These are phyloP conservation scores for Coniochaeta sp. DNA, from an alignment of 2,329 filamentous ascomycete genomes.

Conservation along the genomic window DNA sequence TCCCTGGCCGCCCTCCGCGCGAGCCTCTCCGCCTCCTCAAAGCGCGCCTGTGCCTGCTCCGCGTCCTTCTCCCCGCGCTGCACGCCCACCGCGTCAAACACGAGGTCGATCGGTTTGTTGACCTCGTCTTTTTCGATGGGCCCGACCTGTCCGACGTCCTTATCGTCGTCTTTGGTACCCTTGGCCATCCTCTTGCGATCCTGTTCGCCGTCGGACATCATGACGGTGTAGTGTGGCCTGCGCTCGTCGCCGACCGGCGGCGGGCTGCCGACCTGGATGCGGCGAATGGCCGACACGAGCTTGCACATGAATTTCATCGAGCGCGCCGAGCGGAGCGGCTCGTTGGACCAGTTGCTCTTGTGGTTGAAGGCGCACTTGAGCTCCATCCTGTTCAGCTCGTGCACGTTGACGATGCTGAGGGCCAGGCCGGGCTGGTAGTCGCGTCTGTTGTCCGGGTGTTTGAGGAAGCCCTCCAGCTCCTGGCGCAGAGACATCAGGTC, in stretches of 20 bases:
- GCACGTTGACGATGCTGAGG: conserved; percentile 54
- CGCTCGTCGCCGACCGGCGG: not conserved
- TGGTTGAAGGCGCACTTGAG: conserved; percentile 55
- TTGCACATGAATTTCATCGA: conserved; percentile 71
- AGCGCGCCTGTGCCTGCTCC: not conserved
- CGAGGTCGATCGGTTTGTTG: not conserved
- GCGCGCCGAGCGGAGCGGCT: conserved; percentile 59
- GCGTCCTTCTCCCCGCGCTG: not conserved
- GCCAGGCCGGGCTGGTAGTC: conserved; percentile 59
- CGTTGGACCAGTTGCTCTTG: conserved; percentile 70
- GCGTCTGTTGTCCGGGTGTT: conserved; percentile 50
- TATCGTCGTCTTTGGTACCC: not conserved
- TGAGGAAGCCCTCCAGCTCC: conserved; percentile 58
- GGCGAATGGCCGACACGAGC: conserved; percentile 59
- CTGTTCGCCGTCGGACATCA: not conserved
- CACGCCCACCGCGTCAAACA: not conserved
- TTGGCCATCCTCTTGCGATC: not conserved
- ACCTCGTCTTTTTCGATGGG: not conserved
- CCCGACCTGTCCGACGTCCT: not conserved
- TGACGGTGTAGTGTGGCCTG: not conserved
- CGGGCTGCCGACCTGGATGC: conserved; percentile 45
- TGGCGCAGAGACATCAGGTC: conserved; percentile 58
- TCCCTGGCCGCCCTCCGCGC: not conserved
- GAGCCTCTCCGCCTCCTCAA: not conserved
- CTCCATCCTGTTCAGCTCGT: conserved; percentile 21